A percentile compares a stretch with the other conserved stretches of the same genome.
These are phyloP conservation scores for Iris pallida DNA, from an alignment of 116 monocot genomes.

Conservation along the genomic window DNA sequence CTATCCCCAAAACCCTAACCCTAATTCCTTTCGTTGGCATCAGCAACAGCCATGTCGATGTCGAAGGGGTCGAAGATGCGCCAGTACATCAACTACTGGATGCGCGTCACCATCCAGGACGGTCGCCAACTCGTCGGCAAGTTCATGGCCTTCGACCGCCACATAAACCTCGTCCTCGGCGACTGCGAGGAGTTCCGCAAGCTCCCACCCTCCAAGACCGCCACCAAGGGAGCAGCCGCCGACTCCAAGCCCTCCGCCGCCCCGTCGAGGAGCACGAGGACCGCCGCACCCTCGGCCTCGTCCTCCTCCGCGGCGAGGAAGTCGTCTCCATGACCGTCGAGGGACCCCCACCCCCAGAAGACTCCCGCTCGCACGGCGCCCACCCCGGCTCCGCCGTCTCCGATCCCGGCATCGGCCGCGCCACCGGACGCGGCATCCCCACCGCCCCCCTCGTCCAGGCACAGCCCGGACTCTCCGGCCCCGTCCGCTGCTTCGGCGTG, in stretches of 20 bases:
- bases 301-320: constrained; percentile 94
- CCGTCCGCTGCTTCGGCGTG: constrained; percentile 79
- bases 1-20: background rate
- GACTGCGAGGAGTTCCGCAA: constrained; percentile 91
- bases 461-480: constrained; percentile 77
- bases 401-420: constrained; percentile 70
- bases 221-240: background rate
- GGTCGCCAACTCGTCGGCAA: constrained; percentile 90
- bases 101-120: constrained; percentile 97
- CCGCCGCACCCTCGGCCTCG: constrained; percentile 79
- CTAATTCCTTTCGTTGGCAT: no score
- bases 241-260: background rate
- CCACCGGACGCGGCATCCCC: constrained; percentile 81
- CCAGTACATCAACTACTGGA: constrained; percentile 96
- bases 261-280: constrained; percentile 56
- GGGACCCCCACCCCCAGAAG: constrained; percentile 87
- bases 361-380: constrained; percentile 60
- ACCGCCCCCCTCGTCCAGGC: constrained; percentile 74
- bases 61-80: constrained; percentile 99
- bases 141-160: constrained; percentile 99
- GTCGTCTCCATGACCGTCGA: constrained; percentile 99
- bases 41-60: constrained; percentile 66
- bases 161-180: constrained; percentile 98
- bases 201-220: constrained; percentile 48
- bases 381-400: constrained; percentile 32